Evolutionary conservation across 108 stramenopile species (phyloP).

Genomic region (Cyclotella atomus): DNA sequence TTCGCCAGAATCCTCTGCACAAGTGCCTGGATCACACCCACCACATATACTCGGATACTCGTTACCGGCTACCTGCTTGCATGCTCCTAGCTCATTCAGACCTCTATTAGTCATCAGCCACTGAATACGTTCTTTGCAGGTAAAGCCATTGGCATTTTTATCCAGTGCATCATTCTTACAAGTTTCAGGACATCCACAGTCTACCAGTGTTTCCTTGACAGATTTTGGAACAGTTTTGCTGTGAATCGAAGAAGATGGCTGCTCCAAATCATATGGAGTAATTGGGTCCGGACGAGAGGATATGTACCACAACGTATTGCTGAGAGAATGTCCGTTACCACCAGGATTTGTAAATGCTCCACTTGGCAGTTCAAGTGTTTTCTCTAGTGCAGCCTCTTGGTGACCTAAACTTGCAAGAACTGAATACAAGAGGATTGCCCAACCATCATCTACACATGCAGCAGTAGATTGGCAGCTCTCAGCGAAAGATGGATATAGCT

Average conservation of each 20-base stretch:
- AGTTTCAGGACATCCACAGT: constrained; percentile 67
- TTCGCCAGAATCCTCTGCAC: constrained; percentile 5
- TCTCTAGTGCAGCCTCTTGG: constrained; percentile 50
- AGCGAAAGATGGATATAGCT: constrained; percentile 80
- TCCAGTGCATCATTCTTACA: constrained; percentile 67
- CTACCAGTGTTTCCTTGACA: constrained; percentile 7
- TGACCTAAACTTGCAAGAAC: constrained; percentile 78
- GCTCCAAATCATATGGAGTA: constrained; percentile 46
- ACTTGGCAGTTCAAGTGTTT: constrained; percentile 49
- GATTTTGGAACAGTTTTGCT: constrained; percentile 21
- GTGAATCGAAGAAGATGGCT: constrained; percentile 33
- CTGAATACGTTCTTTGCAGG: constrained; percentile 68
- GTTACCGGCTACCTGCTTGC: constrained; percentile 55
- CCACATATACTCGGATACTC: constrained; percentile 63
- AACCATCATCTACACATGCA: constrained; percentile 66
- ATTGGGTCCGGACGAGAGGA: constrained; percentile 59
- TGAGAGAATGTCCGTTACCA: constrained; percentile 74
- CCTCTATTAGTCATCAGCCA: constrained; percentile 63
- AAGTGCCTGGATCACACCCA: constrained; percentile 55
- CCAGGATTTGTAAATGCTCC: constrained; percentile 66
- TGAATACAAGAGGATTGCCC: constrained; percentile 68
- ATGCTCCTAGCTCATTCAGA: constrained; percentile 64
- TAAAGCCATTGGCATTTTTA: constrained; percentile 50
- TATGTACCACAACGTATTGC: constrained; percentile 83
- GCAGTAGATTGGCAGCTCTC: constrained; percentile 61